A percentile compares a stretch with the other conserved stretches of the same genome.
Conservation (phyloP, 305 asterid species). For the Solanum hybrid region DNA sequence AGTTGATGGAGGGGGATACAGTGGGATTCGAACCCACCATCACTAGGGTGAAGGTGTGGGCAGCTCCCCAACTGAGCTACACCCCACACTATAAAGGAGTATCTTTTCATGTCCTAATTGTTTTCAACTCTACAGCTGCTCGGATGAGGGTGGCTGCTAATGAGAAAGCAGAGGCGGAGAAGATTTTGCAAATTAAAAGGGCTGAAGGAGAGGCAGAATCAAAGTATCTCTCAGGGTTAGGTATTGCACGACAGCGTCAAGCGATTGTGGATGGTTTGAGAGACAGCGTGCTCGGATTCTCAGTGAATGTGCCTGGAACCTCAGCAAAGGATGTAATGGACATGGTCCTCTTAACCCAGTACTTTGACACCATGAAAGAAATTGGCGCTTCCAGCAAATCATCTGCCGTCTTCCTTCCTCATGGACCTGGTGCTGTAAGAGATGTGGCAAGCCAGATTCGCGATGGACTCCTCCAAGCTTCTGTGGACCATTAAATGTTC, state of each 20-base stretch:
- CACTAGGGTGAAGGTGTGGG: not conserved
- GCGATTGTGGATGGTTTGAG: slow-evolving; percentile 78
- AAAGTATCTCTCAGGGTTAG: slow-evolving; percentile 67
- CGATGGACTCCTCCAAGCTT: slow-evolving; percentile 71
- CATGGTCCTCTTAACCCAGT: slow-evolving; percentile 76
- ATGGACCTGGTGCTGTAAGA: slow-evolving; percentile 78
- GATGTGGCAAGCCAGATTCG: slow-evolving; percentile 81
- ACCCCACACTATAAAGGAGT: not conserved
- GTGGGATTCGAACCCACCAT: not conserved
- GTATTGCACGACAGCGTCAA: slow-evolving; percentile 83
- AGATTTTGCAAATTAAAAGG: slow-evolving; percentile 65
- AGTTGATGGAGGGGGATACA: not conserved
- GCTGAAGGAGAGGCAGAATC: slow-evolving; percentile 96
- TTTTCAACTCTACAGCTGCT: slow-evolving; percentile 39
- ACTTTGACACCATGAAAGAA: slow-evolving; percentile 77
- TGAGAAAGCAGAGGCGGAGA: slow-evolving; percentile 85
- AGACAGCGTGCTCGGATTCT: slow-evolving; percentile 72
- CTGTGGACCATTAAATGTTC: slow-evolving; percentile 3
- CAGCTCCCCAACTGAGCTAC: not conserved
- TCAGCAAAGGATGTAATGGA: slow-evolving; percentile 87
- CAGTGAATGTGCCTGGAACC: slow-evolving; percentile 76
- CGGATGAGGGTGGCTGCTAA: slow-evolving; percentile 78
- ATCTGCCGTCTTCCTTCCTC: slow-evolving; percentile 72
- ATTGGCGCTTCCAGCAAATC: slow-evolving; percentile 65
- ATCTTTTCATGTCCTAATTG: not conserved